Base-by-base conservation (phyloP, 345 rosid species). In the Gossypium herbaceum region DNA sequence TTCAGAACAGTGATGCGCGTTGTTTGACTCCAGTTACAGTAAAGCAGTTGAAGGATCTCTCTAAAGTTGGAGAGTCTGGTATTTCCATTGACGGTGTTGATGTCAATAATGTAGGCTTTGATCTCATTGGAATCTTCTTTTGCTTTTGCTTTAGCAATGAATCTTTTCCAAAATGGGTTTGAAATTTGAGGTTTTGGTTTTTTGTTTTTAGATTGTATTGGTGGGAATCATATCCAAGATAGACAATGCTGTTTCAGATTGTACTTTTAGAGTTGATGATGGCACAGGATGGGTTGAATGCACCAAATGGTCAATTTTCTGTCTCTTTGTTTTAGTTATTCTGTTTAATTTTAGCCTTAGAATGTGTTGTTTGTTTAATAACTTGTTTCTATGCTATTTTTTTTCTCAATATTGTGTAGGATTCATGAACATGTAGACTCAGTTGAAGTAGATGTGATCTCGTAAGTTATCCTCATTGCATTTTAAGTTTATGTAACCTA, bases 261-360 rank as follows among this genome's bases (percentile, higher is more conserved):
- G 88, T 69, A 81, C 90, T 34, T 87, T 91, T 73, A 76, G 86
- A 29, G 76, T 91, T 51, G 97, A 94, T 73, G 98, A 92, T 47
- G 97, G 98, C 72, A 94, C 97, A 0, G 97, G 94, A 76, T 84
- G 82, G 76, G 81, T 92, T 75, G 97, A 92, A 56, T 92, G 98
- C 81, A 82, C 86, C 77, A 90, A 85, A 87, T 92, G 97, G 98
- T 88, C 45, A 80, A 57, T 48, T 72, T 71, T 45, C 19, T 77
- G 41, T 4, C 66, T 13, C 4, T 56, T 15, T 11, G 12, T 68
- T 24, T 48, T 10, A 17, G 34, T 16, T 29, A 3, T 41, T 25
- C 12, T 2, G 24, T 24, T 39, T 1, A 24, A 6, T 12, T 29
- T 62, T 27, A 4, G 8, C 17, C 9, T 17, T 45, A 61, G n/a